Conservation (phyloP, 257 asterid species). For the Solanum chilense region DNA sequence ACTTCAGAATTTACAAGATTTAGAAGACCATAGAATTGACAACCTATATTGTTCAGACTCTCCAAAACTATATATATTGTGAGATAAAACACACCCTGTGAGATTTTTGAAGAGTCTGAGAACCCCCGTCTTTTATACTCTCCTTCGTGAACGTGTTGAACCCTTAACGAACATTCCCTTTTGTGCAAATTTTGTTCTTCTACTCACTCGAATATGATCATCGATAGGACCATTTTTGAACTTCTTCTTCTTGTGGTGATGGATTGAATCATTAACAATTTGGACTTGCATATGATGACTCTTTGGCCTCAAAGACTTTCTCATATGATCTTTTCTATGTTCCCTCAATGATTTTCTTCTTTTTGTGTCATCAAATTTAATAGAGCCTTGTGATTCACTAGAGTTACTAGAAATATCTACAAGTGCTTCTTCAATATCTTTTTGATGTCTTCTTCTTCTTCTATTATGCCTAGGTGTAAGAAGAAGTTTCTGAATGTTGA, state of each 20-base stretch:
- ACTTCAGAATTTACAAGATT: neutral
- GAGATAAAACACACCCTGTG: neutral
- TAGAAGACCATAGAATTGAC: neutral
- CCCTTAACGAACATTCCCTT: conserved; percentile 19
- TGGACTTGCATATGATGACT: conserved; percentile 28
- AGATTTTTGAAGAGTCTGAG: neutral
- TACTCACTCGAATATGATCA: conserved; percentile 39
- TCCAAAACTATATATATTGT: neutral
- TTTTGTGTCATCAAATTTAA: conserved; percentile 4
- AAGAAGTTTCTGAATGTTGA: conserved; percentile 31
- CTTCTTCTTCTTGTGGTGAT: conserved; percentile 6
- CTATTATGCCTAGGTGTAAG: conserved; percentile 14
- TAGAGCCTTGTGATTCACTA: conserved; percentile 17
- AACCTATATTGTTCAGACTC: neutral
- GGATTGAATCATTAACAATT: conserved; percentile 11
- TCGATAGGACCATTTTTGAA: conserved; percentile 12
- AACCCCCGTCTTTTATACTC: neutral
- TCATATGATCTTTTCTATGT: conserved; percentile 36
- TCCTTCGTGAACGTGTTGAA: conserved; percentile 10
- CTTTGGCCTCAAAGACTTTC: conserved; percentile 46
- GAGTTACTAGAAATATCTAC: conserved; percentile 1
- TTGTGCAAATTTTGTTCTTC: conserved; percentile 36
- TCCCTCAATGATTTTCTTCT: conserved; percentile 3
- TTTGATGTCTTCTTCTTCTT: conserved; percentile 8
- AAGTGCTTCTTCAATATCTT: conserved; percentile 24